A percentile compares a stretch with the other conserved stretches of the same genome.
These are phyloP conservation scores for Henckelia pumila DNA, from an alignment of 257 asterid genomes.

Conservation along the genomic window DNA sequence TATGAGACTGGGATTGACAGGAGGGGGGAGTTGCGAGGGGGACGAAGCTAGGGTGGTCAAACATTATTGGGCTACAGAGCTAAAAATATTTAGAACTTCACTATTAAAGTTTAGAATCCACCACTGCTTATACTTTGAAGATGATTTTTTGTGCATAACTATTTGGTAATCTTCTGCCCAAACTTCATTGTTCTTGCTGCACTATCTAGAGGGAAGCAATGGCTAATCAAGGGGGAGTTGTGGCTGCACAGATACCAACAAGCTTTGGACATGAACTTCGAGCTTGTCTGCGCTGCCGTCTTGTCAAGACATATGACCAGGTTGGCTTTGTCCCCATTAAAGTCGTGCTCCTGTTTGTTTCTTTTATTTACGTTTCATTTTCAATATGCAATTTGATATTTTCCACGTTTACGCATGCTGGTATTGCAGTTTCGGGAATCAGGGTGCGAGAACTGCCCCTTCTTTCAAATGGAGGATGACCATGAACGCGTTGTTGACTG, in stretches of 20 bases:
- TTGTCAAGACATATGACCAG: constrained; percentile 92
- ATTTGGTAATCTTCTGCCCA: not conserved
- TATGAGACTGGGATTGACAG: too few relatives aligned
- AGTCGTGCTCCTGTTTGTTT: not conserved
- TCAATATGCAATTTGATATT: not conserved
- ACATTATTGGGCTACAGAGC: too few relatives aligned
- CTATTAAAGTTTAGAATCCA: too few relatives aligned
- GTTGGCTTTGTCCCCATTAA: constrained; percentile 29
- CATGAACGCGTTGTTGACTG: constrained; percentile 78
- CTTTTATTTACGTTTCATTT: not conserved
- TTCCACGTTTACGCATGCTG: not conserved
- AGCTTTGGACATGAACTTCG: constrained; percentile 95
- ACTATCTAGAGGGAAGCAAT: constrained; percentile 18
- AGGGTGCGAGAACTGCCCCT: constrained; percentile 94
- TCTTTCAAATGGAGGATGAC: constrained; percentile 91
- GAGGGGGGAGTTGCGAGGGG: too few relatives aligned
- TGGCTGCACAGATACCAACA: constrained; percentile 82
- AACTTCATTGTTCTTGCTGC: constrained; percentile 1
- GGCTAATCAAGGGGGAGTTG: constrained; percentile 41
- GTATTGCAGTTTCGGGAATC: constrained; percentile 73
- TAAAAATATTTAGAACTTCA: too few relatives aligned
- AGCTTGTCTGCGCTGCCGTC: constrained; percentile 95
- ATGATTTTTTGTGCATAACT: not conserved
- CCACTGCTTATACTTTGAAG: not conserved
- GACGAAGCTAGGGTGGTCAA: too few relatives aligned